Evolutionary conservation across 1,139 yeast genomes (phyloP), one percentile per base, ranked within the genome.

Genomic region (Diutina rugosa): DNA sequence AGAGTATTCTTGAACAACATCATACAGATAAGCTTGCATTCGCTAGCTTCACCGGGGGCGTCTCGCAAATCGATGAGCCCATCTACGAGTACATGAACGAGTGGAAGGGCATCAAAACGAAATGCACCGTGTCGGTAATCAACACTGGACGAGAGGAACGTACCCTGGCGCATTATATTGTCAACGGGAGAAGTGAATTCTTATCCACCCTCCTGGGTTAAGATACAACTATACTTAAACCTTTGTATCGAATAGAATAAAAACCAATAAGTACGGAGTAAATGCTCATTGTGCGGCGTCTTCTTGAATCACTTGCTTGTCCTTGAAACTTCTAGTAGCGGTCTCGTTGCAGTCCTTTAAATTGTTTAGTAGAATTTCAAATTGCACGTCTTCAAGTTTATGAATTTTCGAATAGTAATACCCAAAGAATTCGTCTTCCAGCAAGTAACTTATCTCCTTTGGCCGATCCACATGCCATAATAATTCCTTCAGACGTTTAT

Each of bases 151-250:
- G 64, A 4, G 70, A 76, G 14, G 74, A 78, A 3, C 74, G 77
- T 58, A 84, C 87, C 1, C 77, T 77, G 57, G 96, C 97, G 1
- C 78, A 75, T 49, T 86, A 81, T 63, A 82, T 84, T 57, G 83
- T 88, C 16, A 80, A 81, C 58, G 97, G 97, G 60, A 80, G 87
- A 63, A 90, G 89, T 64, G 93, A 89, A 60, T 72, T 90, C 56
- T 77, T 90, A 16, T 8, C 53, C n/a, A 18, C 30, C 26, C 30
- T 47, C 18, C 26, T 16, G 35, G 26, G 16, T n/a, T 48, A 48
- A 26, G 8, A 8, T 46, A 12, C 14, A 16, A 18, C 12, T 12
- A 46, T 21, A 44, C 41, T 2, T 35, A 10, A 10, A 10, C 41
- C 41, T 26, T 9, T 21, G 28, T 26, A 46, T 6, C 49, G 1